Evolutionary conservation across 345 rosid genomes (phyloP), one percentile per base, ranked within the genome.

Genomic region (Combretum micranthum): DNA sequence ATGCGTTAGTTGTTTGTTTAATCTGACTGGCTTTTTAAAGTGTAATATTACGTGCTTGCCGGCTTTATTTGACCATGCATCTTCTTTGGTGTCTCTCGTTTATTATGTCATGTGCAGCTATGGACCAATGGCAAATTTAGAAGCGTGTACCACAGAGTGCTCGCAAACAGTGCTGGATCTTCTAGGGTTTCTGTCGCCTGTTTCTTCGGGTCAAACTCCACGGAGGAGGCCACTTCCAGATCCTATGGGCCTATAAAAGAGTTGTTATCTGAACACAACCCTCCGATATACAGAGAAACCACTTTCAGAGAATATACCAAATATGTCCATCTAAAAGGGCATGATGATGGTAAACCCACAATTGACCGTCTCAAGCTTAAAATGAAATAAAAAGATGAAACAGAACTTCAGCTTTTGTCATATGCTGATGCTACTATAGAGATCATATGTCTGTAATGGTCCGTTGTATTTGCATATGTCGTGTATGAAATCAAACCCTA

Each of bases 181-280:
- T n/a, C 76, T 1, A 75, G 79, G 57, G 54, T 63, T 15, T 70
- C 75, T 12, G 61, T 61, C 16, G 79, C 72, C 11, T 52, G 67
- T 50, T 39, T 70, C 20, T 70, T 70, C 46, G 51, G 61, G 12
- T 14, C 57, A 8, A 55, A 74, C 17, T 50, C 19, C 13, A 15
- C 0, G 8, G 47, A 5, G 12, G 64, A 62, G 19, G 16, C 44
- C 14, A 23, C 46, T 18, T 8, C 62, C 4, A 56, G 61, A 39
- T 10, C 23, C 0, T 70, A 63, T 43, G 75, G 75, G 3, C 80
- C 70, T 1, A 73, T 70, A 8, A 63, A 70, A 22, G 75, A 77
- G 50, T 2, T 73, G 63, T 14, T 69, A 2, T 73, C 76, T 7
- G 67, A 73, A 46, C 48, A 74, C 10, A 61, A 61, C 15, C 77